A percentile compares a stretch with the other conserved stretches of the same genome.
phyloP scores from a whole-genome alignment of 2,329 filamentous ascomycete species.

The Phialophora tarda region DNA sequence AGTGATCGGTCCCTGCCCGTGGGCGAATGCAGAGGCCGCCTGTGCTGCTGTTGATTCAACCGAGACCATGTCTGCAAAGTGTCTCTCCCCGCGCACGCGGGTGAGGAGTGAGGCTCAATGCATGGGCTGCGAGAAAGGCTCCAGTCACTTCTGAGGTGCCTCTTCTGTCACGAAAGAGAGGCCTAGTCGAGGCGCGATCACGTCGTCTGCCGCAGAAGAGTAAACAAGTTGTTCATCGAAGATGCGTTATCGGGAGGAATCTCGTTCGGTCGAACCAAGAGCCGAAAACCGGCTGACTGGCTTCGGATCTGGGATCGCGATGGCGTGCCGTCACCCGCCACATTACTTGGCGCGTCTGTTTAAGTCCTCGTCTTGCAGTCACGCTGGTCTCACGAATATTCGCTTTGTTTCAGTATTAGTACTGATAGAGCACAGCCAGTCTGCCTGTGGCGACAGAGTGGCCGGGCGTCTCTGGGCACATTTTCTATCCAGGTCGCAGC shows the following conservation, averaged over 20 bases:
- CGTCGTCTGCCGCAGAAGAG: neutral
- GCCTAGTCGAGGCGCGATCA: neutral
- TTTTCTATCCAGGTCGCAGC: no score
- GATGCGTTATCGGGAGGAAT: neutral
- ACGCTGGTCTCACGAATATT: no score
- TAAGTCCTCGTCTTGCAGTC: no score
- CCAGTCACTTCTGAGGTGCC: neutral
- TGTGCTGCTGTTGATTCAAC: slow-evolving; percentile 31
- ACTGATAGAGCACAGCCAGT: no score
- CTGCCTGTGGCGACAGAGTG: no score
- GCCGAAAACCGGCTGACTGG: slow-evolving; percentile 19
- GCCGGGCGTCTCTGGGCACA: no score
- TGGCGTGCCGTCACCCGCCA: neutral
- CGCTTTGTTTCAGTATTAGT: no score
- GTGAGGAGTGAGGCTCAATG: slow-evolving; percentile 17
- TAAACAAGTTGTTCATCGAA: neutral
- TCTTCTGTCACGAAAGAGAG: neutral
- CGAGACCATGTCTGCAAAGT: slow-evolving; percentile 30
- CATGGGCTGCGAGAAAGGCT: slow-evolving; percentile 19
- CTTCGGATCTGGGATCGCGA: neutral
- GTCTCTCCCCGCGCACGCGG: slow-evolving; percentile 30
- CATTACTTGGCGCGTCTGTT: neutral
- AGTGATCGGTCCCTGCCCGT: slow-evolving; percentile 15
- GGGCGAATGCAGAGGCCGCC: slow-evolving; percentile 23
- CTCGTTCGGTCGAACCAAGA: neutral